Conservation (phyloP, 129 eudicot species). For the Arctium minus region DNA sequence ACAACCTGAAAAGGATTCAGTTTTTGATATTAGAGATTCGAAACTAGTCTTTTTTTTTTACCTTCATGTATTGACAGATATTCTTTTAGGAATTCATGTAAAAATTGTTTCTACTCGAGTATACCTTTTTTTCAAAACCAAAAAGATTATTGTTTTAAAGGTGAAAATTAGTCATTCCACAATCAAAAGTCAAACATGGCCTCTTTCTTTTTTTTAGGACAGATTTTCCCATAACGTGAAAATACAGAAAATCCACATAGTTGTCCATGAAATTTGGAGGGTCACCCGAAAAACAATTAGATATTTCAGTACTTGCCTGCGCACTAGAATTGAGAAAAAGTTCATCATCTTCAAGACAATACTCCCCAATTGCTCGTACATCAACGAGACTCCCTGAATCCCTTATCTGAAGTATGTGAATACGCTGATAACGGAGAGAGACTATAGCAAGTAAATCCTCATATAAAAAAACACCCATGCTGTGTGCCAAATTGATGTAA, state of each 20-base stretch:
- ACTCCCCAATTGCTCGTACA: constrained; percentile 83
- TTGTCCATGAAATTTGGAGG: constrained; percentile 1
- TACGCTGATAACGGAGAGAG: constrained; percentile 88
- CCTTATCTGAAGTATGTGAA: constrained; percentile 93
- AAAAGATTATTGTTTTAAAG: too few species aligned
- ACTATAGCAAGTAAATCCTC: constrained; percentile 90
- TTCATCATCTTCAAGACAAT: constrained; percentile 98
- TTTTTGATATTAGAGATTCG: too few species aligned
- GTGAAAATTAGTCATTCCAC: not conserved
- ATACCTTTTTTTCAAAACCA: too few species aligned
- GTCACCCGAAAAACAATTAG: not conserved
- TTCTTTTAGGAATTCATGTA: too few species aligned
- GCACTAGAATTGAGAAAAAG: constrained; percentile 80
- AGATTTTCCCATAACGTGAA: too few species aligned
- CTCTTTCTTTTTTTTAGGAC: too few species aligned
- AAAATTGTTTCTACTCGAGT: too few species aligned
- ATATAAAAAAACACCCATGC: constrained; percentile 81
- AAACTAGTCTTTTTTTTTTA: too few species aligned
- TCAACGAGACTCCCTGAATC: constrained; percentile 98
- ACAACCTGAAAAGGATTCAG: too few species aligned
- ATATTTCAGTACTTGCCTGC: constrained; percentile 61
- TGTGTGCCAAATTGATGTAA: constrained; percentile 87
- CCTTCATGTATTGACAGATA: too few species aligned
- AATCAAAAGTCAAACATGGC: not conserved
- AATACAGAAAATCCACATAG: too few species aligned